These are phyloP conservation scores for Ascochyta clinopodiicola DNA, from an alignment of 2,329 filamentous ascomycete species.

Conservation along the genomic window DNA sequence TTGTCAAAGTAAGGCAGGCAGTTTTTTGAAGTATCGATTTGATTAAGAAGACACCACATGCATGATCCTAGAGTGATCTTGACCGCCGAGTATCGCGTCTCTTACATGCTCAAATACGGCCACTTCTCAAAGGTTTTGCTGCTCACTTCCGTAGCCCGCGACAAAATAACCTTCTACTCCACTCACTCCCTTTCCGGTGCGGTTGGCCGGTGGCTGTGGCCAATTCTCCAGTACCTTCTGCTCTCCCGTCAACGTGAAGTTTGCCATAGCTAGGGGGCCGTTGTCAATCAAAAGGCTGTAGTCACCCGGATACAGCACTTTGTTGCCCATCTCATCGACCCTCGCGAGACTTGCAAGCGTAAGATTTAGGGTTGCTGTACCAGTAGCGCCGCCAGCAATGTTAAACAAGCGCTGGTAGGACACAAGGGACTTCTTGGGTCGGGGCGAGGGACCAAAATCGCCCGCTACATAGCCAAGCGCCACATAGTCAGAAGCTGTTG, in stretches of 20 bases:
- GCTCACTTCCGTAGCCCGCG: slow-evolving; percentile 29
- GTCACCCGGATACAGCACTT: slow-evolving; percentile 61
- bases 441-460: slow-evolving; percentile 57
- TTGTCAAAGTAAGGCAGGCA: no score
- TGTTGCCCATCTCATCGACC: slow-evolving; percentile 59
- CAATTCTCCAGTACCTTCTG: slow-evolving; percentile 34
- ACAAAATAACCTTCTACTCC: slow-evolving; percentile 32
- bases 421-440: slow-evolving; percentile 61
- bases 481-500: slow-evolving; percentile 59
- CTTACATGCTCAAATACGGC: no score
- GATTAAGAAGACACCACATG: no score
- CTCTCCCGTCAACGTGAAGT: slow-evolving; percentile 35
- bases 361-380: slow-evolving; percentile 51
- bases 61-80: no score
- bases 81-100: no score
- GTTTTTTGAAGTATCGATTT: no score
- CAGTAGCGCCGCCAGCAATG: slow-evolving; percentile 46
- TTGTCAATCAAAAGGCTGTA: slow-evolving; percentile 50
- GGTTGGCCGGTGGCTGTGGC: slow-evolving; percentile 35
- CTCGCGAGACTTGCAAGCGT: slow-evolving; percentile 59
- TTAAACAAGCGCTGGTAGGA: slow-evolving; percentile 56
- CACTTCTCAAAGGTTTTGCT: neutral
- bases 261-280: slow-evolving; percentile 19
- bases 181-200: slow-evolving; percentile 26
- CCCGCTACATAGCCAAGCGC: slow-evolving; percentile 59